A percentile compares a stretch with the other conserved stretches of the same genome.
These are phyloP conservation scores for Neurospora sp. DNA, from an alignment of 495 filamentous ascomycete genomes.

Conservation along the genomic window DNA sequence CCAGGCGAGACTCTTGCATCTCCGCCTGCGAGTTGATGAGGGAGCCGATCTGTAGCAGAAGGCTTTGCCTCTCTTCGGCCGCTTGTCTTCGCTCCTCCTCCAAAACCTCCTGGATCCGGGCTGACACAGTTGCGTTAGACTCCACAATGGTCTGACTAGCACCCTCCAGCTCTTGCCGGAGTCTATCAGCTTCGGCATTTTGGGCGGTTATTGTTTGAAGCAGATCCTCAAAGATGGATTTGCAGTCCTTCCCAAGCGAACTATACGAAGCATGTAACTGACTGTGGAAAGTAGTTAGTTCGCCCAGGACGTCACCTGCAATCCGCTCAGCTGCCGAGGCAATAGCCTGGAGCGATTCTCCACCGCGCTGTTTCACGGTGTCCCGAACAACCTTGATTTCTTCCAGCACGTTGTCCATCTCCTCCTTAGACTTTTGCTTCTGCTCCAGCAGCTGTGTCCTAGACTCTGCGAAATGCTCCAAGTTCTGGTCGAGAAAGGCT, in stretches of 20 bases:
- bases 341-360: constrained; percentile 73
- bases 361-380: constrained; percentile 75
- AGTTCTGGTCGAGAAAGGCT: constrained; percentile 55
- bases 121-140: constrained; percentile 53
- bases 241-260: constrained; percentile 82
- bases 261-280: constrained; percentile 81
- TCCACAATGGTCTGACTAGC: constrained; percentile 56
- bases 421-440: constrained; percentile 60
- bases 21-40: constrained; percentile 67
- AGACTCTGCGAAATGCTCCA: constrained; percentile 51
- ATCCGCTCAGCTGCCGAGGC: constrained; percentile 80
- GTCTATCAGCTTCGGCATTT: constrained; percentile 59
- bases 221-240: constrained; percentile 70
- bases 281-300: constrained; percentile 69
- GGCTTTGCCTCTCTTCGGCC: constrained; percentile 57
- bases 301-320: constrained; percentile 79
- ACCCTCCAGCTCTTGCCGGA: constrained; percentile 57
- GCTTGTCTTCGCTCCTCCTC: constrained; percentile 66
- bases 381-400: constrained; percentile 83
- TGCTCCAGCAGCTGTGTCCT: constrained; percentile 57
- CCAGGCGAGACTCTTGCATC: constrained; percentile 61
- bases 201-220: constrained; percentile 64
- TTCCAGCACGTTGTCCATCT: constrained; percentile 84
- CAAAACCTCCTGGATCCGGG: constrained; percentile 58
- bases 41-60: constrained; percentile 65